Evolutionary conservation across 106 monocot species (phyloP), one percentile per base, ranked within the genome.

Genomic region (Cymbidium sinense): DNA sequence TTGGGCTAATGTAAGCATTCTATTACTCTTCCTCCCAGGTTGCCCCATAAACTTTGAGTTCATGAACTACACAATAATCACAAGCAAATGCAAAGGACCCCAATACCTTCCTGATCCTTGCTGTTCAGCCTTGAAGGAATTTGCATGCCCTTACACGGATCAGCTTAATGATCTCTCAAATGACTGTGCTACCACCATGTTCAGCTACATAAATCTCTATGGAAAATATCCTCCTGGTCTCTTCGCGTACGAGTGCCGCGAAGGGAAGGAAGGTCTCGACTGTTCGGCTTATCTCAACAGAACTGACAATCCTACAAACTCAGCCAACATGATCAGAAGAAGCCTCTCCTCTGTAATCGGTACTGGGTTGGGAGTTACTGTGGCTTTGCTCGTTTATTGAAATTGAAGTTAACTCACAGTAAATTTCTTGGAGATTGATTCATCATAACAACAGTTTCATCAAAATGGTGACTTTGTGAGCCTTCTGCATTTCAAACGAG

Each of bases 41-140:
- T 81, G 81, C 76, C 67, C 81, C 25, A 69, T 81, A 44, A 81
- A 81, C 51, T 81, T 81, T 19, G 81, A 81, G 69, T 81, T 76
- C 81, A 67, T 76, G 81, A 70, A 81, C 69, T 81, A 81, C 76
- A 81, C 44, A 7, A 81, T 81, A 34, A 76, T 81, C 61, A 81
- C 81, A 35, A 76, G 69, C 69, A 67, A 81, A 17, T 81, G 81
- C 81, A 81, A 81, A 44, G 81, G 81, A 76, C 81, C 81, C 15
- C 43, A 70, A 34, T 81, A 81, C 35, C 65, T 36, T 17, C 75
- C 76, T 31, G 64, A 52, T 15, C 64, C 47, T 25, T 81, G 81
- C n/a, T 81, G 81, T 9, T 20, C 35, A 0, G 64, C 81, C 5
- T 61, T 81, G 11, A 70, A 50, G 30, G 81, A 81, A 34, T 81